Conservation (phyloP, 495 filamentous ascomycete species). For the Hypoxylon subgilvum region DNA sequence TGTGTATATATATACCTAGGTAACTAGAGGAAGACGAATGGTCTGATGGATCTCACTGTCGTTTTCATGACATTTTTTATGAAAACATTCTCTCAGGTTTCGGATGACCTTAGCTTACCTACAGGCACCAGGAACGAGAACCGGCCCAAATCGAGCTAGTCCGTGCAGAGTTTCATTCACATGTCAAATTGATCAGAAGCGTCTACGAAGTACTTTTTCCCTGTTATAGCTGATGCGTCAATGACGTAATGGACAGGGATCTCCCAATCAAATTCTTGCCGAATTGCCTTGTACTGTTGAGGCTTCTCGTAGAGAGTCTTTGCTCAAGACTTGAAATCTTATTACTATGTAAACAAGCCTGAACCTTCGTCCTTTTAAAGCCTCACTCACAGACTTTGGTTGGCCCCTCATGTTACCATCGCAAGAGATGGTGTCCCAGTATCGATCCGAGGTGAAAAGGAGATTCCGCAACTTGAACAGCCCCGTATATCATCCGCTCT, state of each 20-base stretch:
- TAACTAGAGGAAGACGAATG: conserved; percentile 3
- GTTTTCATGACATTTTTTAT: no score
- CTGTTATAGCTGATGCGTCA: not conserved
- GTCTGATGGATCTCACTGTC: no score
- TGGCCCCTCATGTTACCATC: no score
- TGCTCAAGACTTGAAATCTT: not conserved
- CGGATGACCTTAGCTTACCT: no score
- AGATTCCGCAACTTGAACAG: conserved; percentile 25
- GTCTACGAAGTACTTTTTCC: no score
- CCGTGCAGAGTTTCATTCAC: conserved; percentile 19
- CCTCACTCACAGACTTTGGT: no score
- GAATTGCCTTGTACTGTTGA: no score
- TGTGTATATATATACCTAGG: conserved; percentile 9
- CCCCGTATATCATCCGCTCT: conserved; percentile 52
- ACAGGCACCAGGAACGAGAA: no score
- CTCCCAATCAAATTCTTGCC: not conserved
- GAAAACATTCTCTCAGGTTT: no score
- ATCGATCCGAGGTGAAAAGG: conserved; percentile 7
- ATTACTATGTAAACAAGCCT: not conserved
- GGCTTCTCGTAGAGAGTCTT: no score
- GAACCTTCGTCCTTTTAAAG: not conserved
- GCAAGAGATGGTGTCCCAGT: not conserved
- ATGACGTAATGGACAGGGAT: conserved; percentile 31
- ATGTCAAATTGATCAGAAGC: no score
- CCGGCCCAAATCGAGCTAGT: no score